These are phyloP conservation scores for Puccinellia tenuiflora DNA, from an alignment of 176 grass and related monocot species.

Conservation along the genomic window DNA sequence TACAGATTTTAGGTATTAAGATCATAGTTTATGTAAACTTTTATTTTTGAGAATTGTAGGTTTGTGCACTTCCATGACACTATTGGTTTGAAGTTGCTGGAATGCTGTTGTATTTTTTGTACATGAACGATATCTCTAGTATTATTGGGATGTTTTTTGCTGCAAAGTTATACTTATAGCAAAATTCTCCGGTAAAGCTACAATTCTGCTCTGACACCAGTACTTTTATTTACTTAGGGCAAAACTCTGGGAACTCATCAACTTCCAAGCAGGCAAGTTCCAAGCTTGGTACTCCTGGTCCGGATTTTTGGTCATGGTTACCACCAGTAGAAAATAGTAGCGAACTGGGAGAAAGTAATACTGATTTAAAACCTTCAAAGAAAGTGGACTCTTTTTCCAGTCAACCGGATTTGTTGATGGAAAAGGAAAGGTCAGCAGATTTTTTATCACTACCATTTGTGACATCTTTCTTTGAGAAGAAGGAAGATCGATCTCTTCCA, in stretches of 20 bases:
- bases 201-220: conserved; percentile 6
- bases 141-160: neutral
- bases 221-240: conserved; percentile 28
- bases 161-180: neutral
- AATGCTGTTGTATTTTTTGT: neutral
- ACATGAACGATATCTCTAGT: neutral
- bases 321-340: conserved; percentile 51
- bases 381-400: conserved; percentile 41
- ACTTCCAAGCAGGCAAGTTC: conserved; percentile 29
- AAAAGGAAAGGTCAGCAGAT: conserved; percentile 63
- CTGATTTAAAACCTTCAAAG: conserved; percentile 36
- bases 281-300: conserved; percentile 70
- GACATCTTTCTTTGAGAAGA: conserved; percentile 41
- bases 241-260: conserved; percentile 17
- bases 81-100: neutral
- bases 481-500: conserved; percentile 63
- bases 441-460: conserved; percentile 68
- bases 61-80: neutral
- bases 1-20: neutral
- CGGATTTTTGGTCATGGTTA: conserved; percentile 97
- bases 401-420: conserved; percentile 64
- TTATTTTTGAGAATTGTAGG: neutral
- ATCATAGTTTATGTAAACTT: neutral
- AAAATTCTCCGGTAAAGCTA: neutral
- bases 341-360: conserved; percentile 24